Conservation (phyloP, 2,329 filamentous ascomycete genomes). For the Penicillium polonicum region DNA sequence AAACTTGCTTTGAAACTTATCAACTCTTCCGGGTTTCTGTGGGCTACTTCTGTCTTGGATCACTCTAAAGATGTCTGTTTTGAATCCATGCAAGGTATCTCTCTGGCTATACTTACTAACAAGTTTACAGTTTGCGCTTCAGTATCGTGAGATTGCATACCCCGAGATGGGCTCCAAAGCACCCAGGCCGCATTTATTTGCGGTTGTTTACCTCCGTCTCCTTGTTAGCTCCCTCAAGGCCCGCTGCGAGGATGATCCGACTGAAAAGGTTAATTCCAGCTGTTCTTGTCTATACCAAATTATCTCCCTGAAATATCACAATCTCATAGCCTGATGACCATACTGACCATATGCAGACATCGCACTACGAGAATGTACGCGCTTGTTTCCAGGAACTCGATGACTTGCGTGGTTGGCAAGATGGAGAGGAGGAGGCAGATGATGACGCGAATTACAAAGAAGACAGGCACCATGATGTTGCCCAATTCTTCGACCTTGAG, state of each 20-base stretch:
- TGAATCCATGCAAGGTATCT: not conserved
- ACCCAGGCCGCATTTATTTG: slow-evolving; percentile 1
- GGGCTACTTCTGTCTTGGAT: not conserved
- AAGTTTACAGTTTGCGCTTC: not conserved
- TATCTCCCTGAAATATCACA: too few species aligned
- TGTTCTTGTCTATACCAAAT: not conserved
- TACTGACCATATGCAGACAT: not conserved
- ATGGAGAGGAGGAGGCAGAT: not conserved
- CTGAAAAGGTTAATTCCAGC: not conserved
- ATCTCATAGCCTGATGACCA: not conserved
- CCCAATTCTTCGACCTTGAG: slow-evolving; percentile 3
- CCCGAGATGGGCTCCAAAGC: not conserved
- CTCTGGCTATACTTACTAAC: not conserved
- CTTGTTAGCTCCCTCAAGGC: not conserved
- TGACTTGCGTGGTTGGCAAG: not conserved
- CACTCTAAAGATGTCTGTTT: slow-evolving; percentile 3
- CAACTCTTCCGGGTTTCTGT: not conserved
- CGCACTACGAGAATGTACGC: not conserved
- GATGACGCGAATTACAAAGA: not conserved
- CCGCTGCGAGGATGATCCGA: not conserved
- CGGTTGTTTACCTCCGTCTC: not conserved
- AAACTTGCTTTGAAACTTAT: not conserved
- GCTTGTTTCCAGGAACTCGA: not conserved
- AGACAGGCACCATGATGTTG: not conserved
- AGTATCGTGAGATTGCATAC: slow-evolving; percentile 1